A percentile compares a stretch with the other conserved stretches of the same genome.
phyloP scores from a whole-genome alignment of 1,284 basidiomycete species.

The Ustilago sp. region DNA sequence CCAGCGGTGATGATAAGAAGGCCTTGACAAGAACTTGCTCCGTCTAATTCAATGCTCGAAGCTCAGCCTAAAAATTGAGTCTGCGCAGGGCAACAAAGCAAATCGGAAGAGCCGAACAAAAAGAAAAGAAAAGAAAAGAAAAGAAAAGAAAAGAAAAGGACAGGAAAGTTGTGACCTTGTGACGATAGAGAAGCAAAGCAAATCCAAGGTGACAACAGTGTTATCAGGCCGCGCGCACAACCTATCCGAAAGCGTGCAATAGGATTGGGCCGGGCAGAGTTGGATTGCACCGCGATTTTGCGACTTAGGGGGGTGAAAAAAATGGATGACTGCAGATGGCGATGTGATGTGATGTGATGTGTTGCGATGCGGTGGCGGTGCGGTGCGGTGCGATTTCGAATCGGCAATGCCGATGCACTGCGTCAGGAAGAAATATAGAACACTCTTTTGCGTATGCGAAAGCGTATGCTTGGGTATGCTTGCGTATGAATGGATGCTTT shows the following conservation, averaged over 20 bases:
- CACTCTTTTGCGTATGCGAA: background rate
- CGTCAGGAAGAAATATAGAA: constrained; percentile 12
- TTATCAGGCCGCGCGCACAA: background rate
- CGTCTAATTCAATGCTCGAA: background rate
- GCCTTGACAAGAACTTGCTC: constrained; percentile 7
- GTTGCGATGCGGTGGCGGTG: constrained; percentile 19
- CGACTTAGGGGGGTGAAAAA: background rate
- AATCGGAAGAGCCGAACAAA: constrained; percentile 8
- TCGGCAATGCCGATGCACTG: constrained; percentile 25
- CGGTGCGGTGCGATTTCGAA: constrained; percentile 28
- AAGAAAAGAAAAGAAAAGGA: constrained; percentile 4
- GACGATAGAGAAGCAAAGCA: constrained; percentile 20
- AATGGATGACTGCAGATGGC: constrained; percentile 17
- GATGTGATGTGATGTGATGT: constrained; percentile 12
- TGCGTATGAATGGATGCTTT: constrained; percentile 4
- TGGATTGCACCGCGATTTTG: constrained; percentile 3
- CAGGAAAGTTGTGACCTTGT: constrained; percentile 4
- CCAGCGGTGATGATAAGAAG: constrained; percentile 35
- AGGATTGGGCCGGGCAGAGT: constrained; percentile 12
- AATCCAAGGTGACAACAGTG: constrained; percentile 33
- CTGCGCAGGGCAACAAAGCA: background rate
- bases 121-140: constrained; percentile 4
- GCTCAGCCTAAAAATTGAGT: background rate
- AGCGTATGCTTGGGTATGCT: constrained; percentile 2
- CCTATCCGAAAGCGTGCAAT: constrained; percentile 15